Evolutionary conservation across 768 basidiomycete genomes (phyloP).

Genomic region (Leccinum variicolor): DNA sequence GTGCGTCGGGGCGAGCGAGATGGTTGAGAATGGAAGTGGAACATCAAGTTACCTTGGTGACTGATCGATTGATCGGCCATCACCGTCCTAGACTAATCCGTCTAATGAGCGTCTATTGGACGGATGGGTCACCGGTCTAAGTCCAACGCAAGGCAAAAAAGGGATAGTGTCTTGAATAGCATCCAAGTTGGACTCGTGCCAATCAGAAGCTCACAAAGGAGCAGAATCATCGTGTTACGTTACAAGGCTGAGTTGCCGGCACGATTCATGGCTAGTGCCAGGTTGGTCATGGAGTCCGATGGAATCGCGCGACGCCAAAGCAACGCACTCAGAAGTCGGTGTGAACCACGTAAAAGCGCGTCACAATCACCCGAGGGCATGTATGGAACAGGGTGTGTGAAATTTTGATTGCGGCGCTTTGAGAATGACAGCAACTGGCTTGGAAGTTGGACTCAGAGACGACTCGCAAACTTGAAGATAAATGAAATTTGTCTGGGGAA

Average conservation of each 20-base stretch:
- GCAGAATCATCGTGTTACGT: neutral
- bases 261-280: neutral
- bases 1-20: too few relatives aligned
- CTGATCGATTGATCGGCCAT: neutral
- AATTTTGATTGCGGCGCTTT: neutral
- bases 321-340: neutral
- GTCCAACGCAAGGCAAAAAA: neutral
- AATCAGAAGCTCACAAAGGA: neutral
- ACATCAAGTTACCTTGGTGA: too few relatives aligned
- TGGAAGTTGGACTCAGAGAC: neutral
- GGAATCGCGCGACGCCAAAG: neutral
- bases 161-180: neutral
- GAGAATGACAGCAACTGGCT: neutral
- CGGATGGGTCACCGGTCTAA: neutral
- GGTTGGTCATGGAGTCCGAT: neutral
- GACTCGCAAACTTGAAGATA: neutral
- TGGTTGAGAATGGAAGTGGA: too few relatives aligned
- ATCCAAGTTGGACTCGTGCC: too few relatives aligned
- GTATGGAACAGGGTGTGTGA: neutral
- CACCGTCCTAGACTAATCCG: neutral
- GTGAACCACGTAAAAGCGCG: neutral
- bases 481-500: neutral
- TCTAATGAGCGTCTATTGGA: neutral
- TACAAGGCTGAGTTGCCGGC: neutral
- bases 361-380: neutral